Evolutionary conservation across 2,329 filamentous ascomycete genomes (phyloP).

Genomic region (Calonectria hawksworthii): DNA sequence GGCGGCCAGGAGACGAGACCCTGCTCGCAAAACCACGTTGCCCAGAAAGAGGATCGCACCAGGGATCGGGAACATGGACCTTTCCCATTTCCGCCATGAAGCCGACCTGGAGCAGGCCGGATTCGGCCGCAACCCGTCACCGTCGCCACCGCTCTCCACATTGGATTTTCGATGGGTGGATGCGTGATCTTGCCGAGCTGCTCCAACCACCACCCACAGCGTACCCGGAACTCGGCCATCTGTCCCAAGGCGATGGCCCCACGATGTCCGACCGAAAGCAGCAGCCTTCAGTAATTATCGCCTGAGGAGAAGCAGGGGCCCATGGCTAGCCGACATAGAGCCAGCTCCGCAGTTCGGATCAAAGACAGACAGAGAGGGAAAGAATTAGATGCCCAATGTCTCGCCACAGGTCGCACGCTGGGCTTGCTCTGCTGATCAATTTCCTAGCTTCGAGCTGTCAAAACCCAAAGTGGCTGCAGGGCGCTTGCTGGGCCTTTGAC

Average conservation of each 20-base stretch:
- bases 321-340: slow-evolving; percentile 26
- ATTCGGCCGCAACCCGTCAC: slow-evolving; percentile 34
- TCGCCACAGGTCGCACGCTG: slow-evolving; percentile 18
- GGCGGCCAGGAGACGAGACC: slow-evolving; percentile 1
- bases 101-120: slow-evolving; percentile 27
- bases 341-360: slow-evolving; percentile 17
- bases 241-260: slow-evolving; percentile 13
- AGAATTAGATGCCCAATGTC: neutral
- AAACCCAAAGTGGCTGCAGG: neutral
- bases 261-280: slow-evolving; percentile 16
- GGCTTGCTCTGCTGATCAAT: slow-evolving; percentile 19
- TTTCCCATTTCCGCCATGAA: slow-evolving; percentile 33
- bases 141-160: slow-evolving; percentile 40
- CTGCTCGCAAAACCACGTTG: slow-evolving; percentile 6
- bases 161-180: slow-evolving; percentile 9
- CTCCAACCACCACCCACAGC: slow-evolving; percentile 6
- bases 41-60: slow-evolving; percentile 17
- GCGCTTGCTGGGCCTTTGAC: neutral
- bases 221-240: slow-evolving; percentile 30
- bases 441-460: neutral
- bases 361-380: too few relatives aligned
- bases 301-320: slow-evolving; percentile 31
- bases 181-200: slow-evolving; percentile 13
- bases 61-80: slow-evolving; percentile 18
- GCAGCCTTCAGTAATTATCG: slow-evolving; percentile 18